Evolutionary conservation across 2,329 filamentous ascomycete species (phyloP).

Genomic region (Penicillium thymicola): DNA sequence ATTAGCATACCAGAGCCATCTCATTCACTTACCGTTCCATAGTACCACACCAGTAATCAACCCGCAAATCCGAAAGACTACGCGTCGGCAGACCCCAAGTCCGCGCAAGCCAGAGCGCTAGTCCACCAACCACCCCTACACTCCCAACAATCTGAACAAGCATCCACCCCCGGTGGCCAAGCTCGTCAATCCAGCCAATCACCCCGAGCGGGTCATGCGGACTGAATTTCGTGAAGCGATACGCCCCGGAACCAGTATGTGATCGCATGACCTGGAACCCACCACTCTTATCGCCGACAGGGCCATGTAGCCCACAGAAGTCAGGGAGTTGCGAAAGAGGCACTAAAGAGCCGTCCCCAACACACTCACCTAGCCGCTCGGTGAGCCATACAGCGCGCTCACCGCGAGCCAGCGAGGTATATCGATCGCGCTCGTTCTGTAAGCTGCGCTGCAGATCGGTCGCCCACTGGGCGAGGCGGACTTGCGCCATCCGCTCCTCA

Average conservation of each 20-base stretch:
- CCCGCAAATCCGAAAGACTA: constrained; percentile 31
- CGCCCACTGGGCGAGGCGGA: constrained; percentile 80
- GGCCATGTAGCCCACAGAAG: constrained; percentile 25
- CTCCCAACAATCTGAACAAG: constrained; percentile 72
- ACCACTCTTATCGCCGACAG: constrained; percentile 23
- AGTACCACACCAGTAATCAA: constrained; percentile 25
- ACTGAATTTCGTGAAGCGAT: constrained; percentile 40
- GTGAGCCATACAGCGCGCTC: constrained; percentile 69
- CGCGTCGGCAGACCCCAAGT: constrained; percentile 38
- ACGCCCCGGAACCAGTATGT: constrained; percentile 26
- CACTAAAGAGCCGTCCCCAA: constrained; percentile 62
- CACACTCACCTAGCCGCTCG: constrained; percentile 63
- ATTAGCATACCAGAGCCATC: background rate
- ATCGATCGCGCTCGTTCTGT: constrained; percentile 67
- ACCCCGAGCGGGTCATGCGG: constrained; percentile 77
- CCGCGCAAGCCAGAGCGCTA: constrained; percentile 61
- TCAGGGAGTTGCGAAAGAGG: constrained; percentile 45
- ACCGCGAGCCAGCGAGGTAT: constrained; percentile 59
- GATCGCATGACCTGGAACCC: constrained; percentile 24
- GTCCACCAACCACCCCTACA: constrained; percentile 68
- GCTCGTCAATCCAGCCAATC: constrained; percentile 63
- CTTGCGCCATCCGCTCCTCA: constrained; percentile 61
- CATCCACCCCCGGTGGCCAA: constrained; percentile 64
- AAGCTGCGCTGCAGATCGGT: constrained; percentile 74
- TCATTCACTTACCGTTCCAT: constrained; percentile 11